Conservation (phyloP, 192 early-diverging fungal genomes). For the Gigaspora rosea region DNA sequence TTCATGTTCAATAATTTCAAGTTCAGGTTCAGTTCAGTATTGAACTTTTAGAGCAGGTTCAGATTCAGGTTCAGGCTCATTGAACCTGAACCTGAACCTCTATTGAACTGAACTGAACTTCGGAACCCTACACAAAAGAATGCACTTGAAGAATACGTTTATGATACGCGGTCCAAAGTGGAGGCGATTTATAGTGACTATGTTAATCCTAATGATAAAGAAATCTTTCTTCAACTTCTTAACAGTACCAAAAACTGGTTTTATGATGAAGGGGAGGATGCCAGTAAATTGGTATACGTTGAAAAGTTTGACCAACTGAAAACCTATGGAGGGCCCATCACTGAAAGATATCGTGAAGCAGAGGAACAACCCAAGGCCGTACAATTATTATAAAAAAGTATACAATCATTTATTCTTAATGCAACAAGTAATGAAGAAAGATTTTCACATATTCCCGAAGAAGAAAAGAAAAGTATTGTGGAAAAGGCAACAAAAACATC, state of each 20-base stretch:
- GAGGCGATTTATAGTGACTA: conserved; percentile 72
- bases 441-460: conserved; percentile 82
- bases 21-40: too few relatives aligned
- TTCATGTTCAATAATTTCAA: too few relatives aligned
- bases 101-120: too few relatives aligned
- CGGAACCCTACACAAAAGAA: conserved; percentile 93
- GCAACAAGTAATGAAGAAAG: conserved; percentile 78
- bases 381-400: conserved; percentile 75
- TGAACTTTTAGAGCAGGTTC: too few relatives aligned
- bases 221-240: conserved; percentile 66
- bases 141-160: conserved; percentile 97
- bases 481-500: conserved; percentile 75
- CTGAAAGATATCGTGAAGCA: conserved; percentile 77
- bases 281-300: conserved; percentile 85
- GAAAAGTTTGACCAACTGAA: conserved; percentile 81
- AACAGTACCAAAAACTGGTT: conserved; percentile 95
- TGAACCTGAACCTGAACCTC: too few relatives aligned
- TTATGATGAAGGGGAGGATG: conserved; percentile 95
- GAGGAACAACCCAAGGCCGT: conserved; percentile 86
- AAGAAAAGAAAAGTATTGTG: conserved; percentile 81
- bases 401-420: conserved; percentile 72
- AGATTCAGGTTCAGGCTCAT: too few relatives aligned
- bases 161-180: conserved; percentile 89
- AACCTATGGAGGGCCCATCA: conserved; percentile 79
- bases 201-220: conserved; percentile 70